Evolutionary conservation across 2,329 filamentous ascomycete genomes (phyloP).

Genomic region (Seiridium cupressi): DNA sequence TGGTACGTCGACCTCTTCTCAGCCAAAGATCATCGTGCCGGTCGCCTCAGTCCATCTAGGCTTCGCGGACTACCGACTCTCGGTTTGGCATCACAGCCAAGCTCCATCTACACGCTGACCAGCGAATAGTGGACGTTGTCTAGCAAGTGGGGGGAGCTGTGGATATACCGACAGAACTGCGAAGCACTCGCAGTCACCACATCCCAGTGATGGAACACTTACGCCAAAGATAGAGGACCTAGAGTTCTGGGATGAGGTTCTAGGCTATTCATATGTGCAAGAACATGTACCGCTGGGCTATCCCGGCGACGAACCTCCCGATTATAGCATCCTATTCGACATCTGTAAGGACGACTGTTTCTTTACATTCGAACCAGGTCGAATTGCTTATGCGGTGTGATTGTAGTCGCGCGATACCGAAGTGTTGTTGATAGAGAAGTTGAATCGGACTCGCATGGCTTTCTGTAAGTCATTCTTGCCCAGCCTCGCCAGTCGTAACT

Average conservation of each 20-base stretch:
- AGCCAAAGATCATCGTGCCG: neutral
- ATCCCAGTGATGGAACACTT: slow-evolving; percentile 9
- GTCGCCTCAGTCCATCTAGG: too few species aligned
- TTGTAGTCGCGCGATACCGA: slow-evolving; percentile 17
- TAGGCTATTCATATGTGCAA: slow-evolving; percentile 5
- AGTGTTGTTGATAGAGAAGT: slow-evolving; percentile 17
- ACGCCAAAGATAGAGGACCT: slow-evolving; percentile 11
- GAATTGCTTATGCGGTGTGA: neutral
- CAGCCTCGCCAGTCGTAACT: slow-evolving; percentile 10
- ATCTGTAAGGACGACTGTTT: slow-evolving; percentile 15
- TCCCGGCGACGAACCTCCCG: slow-evolving; percentile 17
- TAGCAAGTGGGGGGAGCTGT: slow-evolving; percentile 21
- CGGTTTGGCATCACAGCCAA: neutral
- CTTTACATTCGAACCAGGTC: slow-evolving; percentile 3
- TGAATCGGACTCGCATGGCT: slow-evolving; percentile 10
- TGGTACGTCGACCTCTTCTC: slow-evolving; percentile 17
- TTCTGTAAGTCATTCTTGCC: neutral
- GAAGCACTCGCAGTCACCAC: slow-evolving; percentile 12
- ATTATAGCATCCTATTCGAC: slow-evolving; percentile 18
- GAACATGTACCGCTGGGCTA: slow-evolving; percentile 17
- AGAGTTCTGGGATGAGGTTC: slow-evolving; percentile 8
- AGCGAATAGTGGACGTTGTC: slow-evolving; percentile 19
- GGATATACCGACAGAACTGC: slow-evolving; percentile 15
- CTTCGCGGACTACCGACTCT: too few species aligned
- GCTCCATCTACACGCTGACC: slow-evolving; percentile 10